Percentiles rank a stretch among this genome's conserved stretches.
Conservation (phyloP, 164 flowering plant species). For the Sextonia rubra region DNA sequence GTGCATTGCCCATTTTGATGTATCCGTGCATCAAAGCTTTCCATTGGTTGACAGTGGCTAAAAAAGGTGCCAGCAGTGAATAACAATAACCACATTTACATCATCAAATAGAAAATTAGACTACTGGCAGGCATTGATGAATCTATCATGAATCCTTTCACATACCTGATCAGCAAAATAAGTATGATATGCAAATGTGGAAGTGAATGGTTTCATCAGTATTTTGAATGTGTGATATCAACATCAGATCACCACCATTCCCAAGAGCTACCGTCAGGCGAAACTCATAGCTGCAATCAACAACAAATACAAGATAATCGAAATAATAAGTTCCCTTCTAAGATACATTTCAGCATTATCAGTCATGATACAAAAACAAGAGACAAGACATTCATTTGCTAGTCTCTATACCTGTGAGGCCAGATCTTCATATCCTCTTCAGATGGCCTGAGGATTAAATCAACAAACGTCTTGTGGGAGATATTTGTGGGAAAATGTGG, state of each 20-base stretch:
- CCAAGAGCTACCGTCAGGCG: slow-evolving; percentile 71
- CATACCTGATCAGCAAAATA: slow-evolving; percentile 85
- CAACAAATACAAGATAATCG: background rate
- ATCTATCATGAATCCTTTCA: background rate
- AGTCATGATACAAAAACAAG: slow-evolving; percentile 5
- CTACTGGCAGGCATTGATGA: background rate
- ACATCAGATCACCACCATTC: slow-evolving; percentile 75
- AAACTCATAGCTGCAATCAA: slow-evolving; percentile 60
- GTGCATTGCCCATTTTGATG: no score
- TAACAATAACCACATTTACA: background rate
- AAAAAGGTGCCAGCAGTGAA: no score
- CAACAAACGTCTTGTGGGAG: slow-evolving; percentile 54
- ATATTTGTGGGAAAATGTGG: slow-evolving; percentile 63
- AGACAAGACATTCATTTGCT: background rate
- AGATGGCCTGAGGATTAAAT: slow-evolving; percentile 70
- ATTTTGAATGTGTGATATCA: slow-evolving; percentile 84
- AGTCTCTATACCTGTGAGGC: slow-evolving; percentile 70
- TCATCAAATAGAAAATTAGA: background rate
- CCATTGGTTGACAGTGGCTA: no score
- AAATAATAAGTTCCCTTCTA: background rate
- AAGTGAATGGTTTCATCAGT: slow-evolving; percentile 67
- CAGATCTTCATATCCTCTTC: slow-evolving; percentile 80
- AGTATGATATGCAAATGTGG: slow-evolving; percentile 75
- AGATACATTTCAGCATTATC: background rate
- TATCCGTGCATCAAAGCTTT: no score